A percentile compares a stretch with the other conserved stretches of the same genome.
Evolutionary conservation across 495 filamentous ascomycete genomes (phyloP).

Genomic region (Neurospora terricola): DNA sequence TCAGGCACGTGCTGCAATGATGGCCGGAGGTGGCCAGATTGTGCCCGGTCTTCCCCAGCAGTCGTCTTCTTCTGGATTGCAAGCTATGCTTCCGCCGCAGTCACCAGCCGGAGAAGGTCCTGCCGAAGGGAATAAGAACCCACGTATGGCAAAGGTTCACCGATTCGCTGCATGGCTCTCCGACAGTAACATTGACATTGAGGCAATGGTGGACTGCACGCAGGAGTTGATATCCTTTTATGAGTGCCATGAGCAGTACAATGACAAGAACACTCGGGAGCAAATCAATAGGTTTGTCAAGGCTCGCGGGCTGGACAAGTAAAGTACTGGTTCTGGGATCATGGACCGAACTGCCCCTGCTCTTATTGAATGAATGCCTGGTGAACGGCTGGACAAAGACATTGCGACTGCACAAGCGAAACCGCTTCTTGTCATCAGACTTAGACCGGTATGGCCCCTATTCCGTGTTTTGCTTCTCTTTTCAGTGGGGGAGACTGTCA

Average conservation of each 20-base stretch:
- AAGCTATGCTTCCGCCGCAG: neutral
- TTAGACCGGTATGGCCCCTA: neutral
- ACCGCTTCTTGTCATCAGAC: neutral
- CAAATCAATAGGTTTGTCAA: slow-evolving; percentile 78
- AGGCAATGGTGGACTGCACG: slow-evolving; percentile 81
- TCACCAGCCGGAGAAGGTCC: slow-evolving; percentile 8
- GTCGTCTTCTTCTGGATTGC: neutral
- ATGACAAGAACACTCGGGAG: slow-evolving; percentile 57
- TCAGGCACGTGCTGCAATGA: slow-evolving; percentile 15
- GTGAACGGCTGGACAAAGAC: neutral
- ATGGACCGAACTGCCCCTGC: neutral
- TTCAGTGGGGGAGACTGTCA: neutral
- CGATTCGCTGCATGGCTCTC: slow-evolving; percentile 78
- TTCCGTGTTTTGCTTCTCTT: neutral
- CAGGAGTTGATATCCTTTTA: slow-evolving; percentile 96
- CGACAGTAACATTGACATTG: slow-evolving; percentile 86
- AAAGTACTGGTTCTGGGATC: neutral
- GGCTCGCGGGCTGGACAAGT: slow-evolving; percentile 70
- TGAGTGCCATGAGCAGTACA: slow-evolving; percentile 83
- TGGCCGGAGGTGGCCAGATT: slow-evolving; percentile 3
- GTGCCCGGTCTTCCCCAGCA: slow-evolving; percentile 2
- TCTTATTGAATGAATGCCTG: neutral
- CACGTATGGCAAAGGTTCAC: slow-evolving; percentile 48
- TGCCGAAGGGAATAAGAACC: slow-evolving; percentile 12
- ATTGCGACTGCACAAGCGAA: neutral